phyloP scores from a whole-genome alignment of 2,329 filamentous ascomycete genomes.

The Mollisia scopiformis region DNA sequence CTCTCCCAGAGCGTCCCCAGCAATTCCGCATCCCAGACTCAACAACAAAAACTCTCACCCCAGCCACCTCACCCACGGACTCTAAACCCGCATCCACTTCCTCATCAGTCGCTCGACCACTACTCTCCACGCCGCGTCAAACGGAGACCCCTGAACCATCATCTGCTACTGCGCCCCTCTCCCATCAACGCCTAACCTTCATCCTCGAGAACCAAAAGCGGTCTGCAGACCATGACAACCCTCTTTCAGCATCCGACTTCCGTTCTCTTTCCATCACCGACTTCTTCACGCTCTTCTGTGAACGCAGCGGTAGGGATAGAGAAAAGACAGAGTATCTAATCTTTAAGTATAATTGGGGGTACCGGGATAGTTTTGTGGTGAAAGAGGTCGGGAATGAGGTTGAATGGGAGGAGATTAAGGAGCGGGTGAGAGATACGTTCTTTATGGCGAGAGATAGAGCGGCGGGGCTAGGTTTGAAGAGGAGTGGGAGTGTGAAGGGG shows the following conservation, averaged over 20 bases:
- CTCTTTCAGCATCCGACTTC: not conserved
- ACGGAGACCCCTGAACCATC: not conserved
- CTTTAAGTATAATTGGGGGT: conserved; percentile 5
- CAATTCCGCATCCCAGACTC: not conserved
- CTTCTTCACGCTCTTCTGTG: not conserved
- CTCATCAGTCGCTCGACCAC: not conserved
- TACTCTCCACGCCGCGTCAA: too few relatives aligned
- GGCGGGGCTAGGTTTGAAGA: not conserved
- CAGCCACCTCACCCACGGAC: not conserved
- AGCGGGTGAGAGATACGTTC: conserved; percentile 1
- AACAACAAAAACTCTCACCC: not conserved
- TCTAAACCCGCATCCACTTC: not conserved
- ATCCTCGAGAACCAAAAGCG: not conserved
- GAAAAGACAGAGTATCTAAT: not conserved
- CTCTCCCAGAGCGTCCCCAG: not conserved
- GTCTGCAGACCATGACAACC: not conserved
- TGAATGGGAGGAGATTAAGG: conserved; percentile 4
- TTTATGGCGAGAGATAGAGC: not conserved
- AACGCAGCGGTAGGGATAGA: not conserved
- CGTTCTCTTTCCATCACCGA: not conserved
- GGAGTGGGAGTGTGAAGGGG: too few relatives aligned
- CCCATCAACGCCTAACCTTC: not conserved
- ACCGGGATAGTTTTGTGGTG: not conserved
- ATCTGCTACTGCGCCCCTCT: not conserved
- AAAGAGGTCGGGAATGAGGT: not conserved